Evolutionary conservation across 768 basidiomycete genomes (phyloP), one percentile per base, ranked within the genome.

Genomic region (Tulasnella sp.): DNA sequence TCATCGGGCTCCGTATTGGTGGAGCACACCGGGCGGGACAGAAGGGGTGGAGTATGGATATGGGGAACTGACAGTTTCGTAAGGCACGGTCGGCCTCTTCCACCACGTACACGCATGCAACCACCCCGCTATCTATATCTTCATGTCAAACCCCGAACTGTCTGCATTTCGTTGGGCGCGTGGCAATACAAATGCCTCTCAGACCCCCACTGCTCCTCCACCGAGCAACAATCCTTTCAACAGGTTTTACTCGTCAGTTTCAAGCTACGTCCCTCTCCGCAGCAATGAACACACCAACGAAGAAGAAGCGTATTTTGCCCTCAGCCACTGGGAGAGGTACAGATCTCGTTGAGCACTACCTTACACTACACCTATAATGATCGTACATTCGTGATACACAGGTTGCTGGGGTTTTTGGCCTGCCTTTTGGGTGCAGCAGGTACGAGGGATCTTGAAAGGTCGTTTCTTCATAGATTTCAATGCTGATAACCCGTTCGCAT

Each of bases 221-320:
- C 60, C 71, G 19, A 50, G 70, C 19, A 55, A 27, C 42, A 25
- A 60, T 55, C 83, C 88, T 2, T 92, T 97, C 69, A 81, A 86
- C 11, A 78, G 91, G 27, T 89, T 93, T 69, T 94, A 93, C 73
- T 86, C 81, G 59, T 80, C 86, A 17, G 76, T 97, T 51, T 87
- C 87, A 2, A 69, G 70, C n/a, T 96, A 96, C 67, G 82, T 98
- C 49, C 96, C 94, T 0, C 73, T 97, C 61, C 78, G 90, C 42
- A 87, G 85, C 2, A 80, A 68, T 62, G 90, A 91, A 64, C 78
- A 81, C 45, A 85, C 85, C 29, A 92, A 91, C 70, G 93, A 99
- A 69, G 94, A 98, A 65, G 92, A 97, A 67, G 93, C 94, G 2
- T 94, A 86, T 78, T 90, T 96, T 71, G 85, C 87, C 44, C 73